Percentiles rank a stretch among this genome's conserved stretches.
phyloP scores from a whole-genome alignment of 2,329 filamentous ascomycete species.

The Xylariaceae sp. region DNA sequence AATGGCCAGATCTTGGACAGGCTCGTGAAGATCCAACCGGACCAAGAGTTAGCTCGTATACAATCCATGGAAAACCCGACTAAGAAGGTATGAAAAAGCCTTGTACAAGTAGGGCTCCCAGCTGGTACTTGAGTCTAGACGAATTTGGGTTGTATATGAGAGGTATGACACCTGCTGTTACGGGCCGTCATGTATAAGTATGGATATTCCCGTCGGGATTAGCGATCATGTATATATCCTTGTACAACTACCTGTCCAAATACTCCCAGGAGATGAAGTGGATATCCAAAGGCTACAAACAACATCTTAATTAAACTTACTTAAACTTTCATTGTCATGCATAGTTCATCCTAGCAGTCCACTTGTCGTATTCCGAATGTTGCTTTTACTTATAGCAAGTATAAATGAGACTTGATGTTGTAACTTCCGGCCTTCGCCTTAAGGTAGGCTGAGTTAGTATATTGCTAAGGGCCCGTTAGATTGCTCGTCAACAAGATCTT shows the following conservation, averaged over 20 bases:
- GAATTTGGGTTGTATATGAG: not conserved
- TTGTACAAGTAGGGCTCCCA: not conserved
- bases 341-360: too few relatives aligned
- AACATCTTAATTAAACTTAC: too few relatives aligned
- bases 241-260: not conserved
- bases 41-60: conserved; percentile 21
- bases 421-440: too few relatives aligned
- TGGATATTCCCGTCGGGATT: not conserved
- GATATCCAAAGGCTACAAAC: not conserved
- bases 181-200: not conserved
- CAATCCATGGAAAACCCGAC: not conserved
- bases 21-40: conserved; percentile 50
- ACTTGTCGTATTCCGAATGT: too few relatives aligned
- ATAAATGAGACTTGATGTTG: too few relatives aligned
- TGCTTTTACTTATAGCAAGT: too few relatives aligned
- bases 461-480: too few relatives aligned
- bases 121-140: not conserved
- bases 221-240: not conserved
- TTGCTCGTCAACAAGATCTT: too few relatives aligned
- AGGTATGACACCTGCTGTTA: not conserved
- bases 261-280: not conserved
- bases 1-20: conserved; percentile 65
- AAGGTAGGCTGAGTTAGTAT: too few relatives aligned
- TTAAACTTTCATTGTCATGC: too few relatives aligned
- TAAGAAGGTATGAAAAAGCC: not conserved